Percentiles rank a stretch among this genome's conserved stretches.
Conservation (phyloP, 176 grass and related monocot species). For the Chloris gayana region DNA sequence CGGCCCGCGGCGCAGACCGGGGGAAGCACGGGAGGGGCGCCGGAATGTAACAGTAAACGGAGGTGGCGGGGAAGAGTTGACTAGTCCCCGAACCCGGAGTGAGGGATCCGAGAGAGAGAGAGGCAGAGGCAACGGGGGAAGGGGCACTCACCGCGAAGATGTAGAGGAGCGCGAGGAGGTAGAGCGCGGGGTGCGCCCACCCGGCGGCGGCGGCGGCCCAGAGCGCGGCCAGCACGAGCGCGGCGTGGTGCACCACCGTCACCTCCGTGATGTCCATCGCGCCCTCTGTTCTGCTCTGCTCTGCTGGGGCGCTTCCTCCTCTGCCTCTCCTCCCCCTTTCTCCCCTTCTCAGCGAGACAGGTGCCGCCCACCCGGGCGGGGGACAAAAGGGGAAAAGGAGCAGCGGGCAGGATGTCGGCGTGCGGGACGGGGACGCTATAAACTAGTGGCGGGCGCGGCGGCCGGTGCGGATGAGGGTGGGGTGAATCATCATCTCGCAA, state of each 20-base stretch:
- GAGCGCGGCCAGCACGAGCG: constrained; percentile 67
- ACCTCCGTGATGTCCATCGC: constrained; percentile 70
- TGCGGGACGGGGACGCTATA: neutral
- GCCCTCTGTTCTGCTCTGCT: no score
- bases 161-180: constrained; percentile 71
- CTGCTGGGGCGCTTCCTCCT: no score
- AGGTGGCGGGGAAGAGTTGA: neutral
- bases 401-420: neutral
- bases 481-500: no score
- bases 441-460: neutral
- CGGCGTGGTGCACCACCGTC: constrained; percentile 82
- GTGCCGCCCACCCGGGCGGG: neutral
- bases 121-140: neutral
- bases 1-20: no score
- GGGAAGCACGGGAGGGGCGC: neutral
- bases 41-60: neutral
- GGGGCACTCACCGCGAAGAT: constrained; percentile 69
- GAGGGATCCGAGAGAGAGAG: neutral
- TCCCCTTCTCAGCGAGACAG: no score
- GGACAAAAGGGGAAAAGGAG: neutral
- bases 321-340: neutral
- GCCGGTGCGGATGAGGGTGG: neutral
- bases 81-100: neutral
- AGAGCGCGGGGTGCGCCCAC: constrained; percentile 62
- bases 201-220: constrained; percentile 54